phyloP scores from a whole-genome alignment of 2,329 filamentous ascomycete species.

The Monosporascus sp. region DNA sequence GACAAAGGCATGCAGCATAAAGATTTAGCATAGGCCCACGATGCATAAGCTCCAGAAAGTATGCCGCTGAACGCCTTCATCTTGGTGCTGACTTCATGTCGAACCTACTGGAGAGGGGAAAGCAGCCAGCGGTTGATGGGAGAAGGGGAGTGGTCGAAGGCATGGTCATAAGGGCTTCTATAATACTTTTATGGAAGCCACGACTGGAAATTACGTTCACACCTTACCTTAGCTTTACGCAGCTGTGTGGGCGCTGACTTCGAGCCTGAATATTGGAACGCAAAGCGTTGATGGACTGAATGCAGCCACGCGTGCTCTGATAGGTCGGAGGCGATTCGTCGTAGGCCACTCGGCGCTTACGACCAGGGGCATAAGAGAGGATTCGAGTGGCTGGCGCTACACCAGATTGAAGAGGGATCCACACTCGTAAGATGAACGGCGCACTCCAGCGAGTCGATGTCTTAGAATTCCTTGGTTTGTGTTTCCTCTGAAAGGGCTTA shows the following conservation, averaged over 20 bases:
- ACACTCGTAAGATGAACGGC: constrained; percentile 37
- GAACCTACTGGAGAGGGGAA: constrained; percentile 14
- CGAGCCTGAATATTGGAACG: constrained; percentile 23
- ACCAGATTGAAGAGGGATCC: constrained; percentile 34
- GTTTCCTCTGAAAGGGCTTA: constrained; percentile 24
- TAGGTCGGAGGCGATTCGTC: constrained; percentile 35
- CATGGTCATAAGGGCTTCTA: constrained; percentile 19
- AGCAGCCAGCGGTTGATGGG: constrained; percentile 26
- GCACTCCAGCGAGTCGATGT: constrained; percentile 43
- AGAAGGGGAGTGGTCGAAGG: constrained; percentile 15
- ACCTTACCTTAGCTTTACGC: constrained; percentile 24
- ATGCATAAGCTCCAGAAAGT: constrained; percentile 36
- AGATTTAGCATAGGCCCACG: constrained; percentile 43
- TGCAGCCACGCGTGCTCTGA: constrained; percentile 32
- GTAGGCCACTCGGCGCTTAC: constrained; percentile 46
- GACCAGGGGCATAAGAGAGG: constrained; percentile 33
- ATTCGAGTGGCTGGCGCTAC: constrained; percentile 40
- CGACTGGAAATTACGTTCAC: constrained; percentile 19
- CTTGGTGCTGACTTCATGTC: constrained; percentile 27
- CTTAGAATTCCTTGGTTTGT: constrained; percentile 40
- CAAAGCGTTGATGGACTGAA: constrained; percentile 29
- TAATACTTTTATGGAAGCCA: constrained; percentile 21
- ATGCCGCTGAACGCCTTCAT: constrained; percentile 40
- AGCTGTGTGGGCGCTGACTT: constrained; percentile 25
- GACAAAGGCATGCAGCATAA: constrained; percentile 40